Conservation (phyloP, 2,329 filamentous ascomycete genomes). For the Nigrospora oryzae region DNA sequence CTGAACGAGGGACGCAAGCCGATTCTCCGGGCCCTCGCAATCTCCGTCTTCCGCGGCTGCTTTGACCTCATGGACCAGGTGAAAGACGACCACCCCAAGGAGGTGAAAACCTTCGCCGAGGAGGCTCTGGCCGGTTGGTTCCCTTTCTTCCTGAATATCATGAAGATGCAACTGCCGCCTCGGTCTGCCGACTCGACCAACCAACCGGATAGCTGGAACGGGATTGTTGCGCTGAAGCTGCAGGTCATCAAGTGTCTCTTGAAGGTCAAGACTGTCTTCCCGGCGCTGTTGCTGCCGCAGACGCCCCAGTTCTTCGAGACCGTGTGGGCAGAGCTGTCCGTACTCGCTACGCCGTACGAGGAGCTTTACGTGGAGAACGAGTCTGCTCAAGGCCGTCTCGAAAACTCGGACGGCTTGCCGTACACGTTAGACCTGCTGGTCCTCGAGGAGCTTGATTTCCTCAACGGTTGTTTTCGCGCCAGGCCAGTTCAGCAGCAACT, state of each 20-base stretch:
- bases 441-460: constrained; percentile 87
- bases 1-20: constrained; percentile 66
- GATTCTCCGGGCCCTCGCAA: constrained; percentile 71
- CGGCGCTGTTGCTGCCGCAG: constrained; percentile 72
- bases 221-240: constrained; percentile 76
- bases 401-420: constrained; percentile 84
- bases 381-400: constrained; percentile 69
- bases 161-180: constrained; percentile 70
- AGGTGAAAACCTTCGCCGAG: constrained; percentile 83
- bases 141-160: constrained; percentile 74
- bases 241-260: constrained; percentile 92
- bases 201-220: constrained; percentile 66
- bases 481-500: constrained; percentile 34
- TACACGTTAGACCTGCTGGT: constrained; percentile 93
- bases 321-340: constrained; percentile 80
- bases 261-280: constrained; percentile 79
- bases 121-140: constrained; percentile 78
- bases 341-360: constrained; percentile 65
- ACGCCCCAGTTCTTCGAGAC: constrained; percentile 76
- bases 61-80: constrained; percentile 97
- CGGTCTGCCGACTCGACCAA: constrained; percentile 38
- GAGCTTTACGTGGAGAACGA: constrained; percentile 80
- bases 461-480: constrained; percentile 84
- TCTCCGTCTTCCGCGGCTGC: constrained; percentile 83
- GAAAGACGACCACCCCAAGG: constrained; percentile 81